These are phyloP conservation scores for Ganoderma meredithae DNA, from an alignment of 1,284 basidiomycete genomes.

Conservation along the genomic window DNA sequence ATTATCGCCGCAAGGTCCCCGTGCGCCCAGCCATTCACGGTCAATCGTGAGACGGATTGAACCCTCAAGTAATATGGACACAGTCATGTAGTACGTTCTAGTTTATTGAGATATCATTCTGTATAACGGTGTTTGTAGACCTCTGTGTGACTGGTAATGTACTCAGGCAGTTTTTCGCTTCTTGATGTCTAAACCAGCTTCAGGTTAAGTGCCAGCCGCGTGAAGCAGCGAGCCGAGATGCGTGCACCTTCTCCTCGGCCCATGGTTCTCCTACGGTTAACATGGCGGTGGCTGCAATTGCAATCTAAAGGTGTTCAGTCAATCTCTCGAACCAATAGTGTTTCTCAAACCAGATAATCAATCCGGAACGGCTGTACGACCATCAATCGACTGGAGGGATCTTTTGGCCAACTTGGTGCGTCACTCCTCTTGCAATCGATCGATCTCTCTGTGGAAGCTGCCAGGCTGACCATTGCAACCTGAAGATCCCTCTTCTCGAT, in stretches of 20 bases:
- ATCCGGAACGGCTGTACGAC: no score
- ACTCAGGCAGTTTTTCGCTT: background rate
- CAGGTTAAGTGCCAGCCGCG: background rate
- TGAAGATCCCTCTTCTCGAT: background rate
- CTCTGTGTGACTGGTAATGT: background rate
- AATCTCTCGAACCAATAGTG: background rate
- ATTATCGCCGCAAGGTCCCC: conserved; percentile 70
- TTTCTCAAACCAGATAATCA: background rate
- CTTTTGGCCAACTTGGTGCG: background rate
- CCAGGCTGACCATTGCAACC: background rate
- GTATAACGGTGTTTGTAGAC: conserved; percentile 5
- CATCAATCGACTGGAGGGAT: background rate
- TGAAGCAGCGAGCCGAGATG: background rate
- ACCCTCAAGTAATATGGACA: background rate
- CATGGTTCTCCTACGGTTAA: background rate
- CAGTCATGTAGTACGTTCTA: background rate
- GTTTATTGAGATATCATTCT: conserved; percentile 2
- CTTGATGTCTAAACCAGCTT: background rate
- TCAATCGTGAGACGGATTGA: background rate
- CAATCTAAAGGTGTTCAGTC: background rate
- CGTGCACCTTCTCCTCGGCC: background rate
- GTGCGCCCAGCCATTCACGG: background rate
- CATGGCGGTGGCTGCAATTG: no score
- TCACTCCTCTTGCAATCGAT: background rate
- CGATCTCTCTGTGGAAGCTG: background rate